Percentiles rank a stretch among this genome's conserved stretches.
These are phyloP conservation scores for Pichia nakasei DNA, from an alignment of 805 yeast species.

Conservation along the genomic window DNA sequence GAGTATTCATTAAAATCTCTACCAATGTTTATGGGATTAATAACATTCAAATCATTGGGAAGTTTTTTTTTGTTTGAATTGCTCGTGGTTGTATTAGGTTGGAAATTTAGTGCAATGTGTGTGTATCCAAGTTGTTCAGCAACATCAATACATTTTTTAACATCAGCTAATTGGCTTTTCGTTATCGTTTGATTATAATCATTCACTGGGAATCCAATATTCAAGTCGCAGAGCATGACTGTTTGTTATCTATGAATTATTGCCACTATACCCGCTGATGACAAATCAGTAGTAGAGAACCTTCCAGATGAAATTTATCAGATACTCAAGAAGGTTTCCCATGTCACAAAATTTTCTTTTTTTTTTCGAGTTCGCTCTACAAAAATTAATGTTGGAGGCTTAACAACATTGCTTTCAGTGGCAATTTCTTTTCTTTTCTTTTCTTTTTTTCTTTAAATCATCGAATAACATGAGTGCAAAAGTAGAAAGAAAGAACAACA, in stretches of 20 bases:
- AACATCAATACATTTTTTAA: conserved; percentile 44
- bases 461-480: not conserved
- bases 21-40: conserved; percentile 34
- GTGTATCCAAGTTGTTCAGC: conserved; percentile 60
- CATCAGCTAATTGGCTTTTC: conserved; percentile 31
- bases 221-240: conserved; percentile 61
- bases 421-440: not conserved
- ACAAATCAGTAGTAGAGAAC: not conserved
- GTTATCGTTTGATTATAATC: conserved; percentile 37
- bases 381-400: too few relatives aligned
- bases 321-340: too few relatives aligned
- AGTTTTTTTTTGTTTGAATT: conserved; percentile 44
- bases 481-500: not conserved
- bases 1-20: conserved; percentile 28
- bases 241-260: too few relatives aligned
- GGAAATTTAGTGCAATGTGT: conserved; percentile 66
- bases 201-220: conserved; percentile 63
- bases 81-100: conserved; percentile 10
- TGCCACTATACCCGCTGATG: too few relatives aligned
- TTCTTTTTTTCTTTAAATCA: too few relatives aligned
- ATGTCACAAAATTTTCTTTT: too few relatives aligned
- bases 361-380: too few relatives aligned
- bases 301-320: not conserved
- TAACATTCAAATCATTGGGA: conserved; percentile 33
- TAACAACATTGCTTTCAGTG: not conserved